phyloP scores from a whole-genome alignment of 108 stramenopile genomes.

The Skeletonema menzelii region DNA sequence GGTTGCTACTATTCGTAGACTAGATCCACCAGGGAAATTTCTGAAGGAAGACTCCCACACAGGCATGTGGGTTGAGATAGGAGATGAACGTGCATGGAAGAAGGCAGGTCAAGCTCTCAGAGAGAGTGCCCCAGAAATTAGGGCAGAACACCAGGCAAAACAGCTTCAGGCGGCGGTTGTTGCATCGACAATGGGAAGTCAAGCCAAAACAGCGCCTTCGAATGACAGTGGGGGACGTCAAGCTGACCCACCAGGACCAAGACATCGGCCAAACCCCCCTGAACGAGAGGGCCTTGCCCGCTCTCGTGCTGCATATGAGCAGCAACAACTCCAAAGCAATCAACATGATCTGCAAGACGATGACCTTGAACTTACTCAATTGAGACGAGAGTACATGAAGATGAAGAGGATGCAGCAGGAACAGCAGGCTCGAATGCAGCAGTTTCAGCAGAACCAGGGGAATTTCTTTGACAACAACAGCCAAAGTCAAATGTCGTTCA shows the following conservation, averaged over 20 bases:
- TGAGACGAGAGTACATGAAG: slow-evolving; percentile 19
- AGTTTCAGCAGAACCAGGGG: slow-evolving; percentile 8
- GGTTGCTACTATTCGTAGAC: slow-evolving; percentile 62
- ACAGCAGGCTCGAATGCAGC: slow-evolving; percentile 9
- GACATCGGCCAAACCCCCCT: slow-evolving; percentile 21
- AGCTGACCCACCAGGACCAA: slow-evolving; percentile 23
- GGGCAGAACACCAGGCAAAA: slow-evolving; percentile 49
- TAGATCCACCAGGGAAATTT: slow-evolving; percentile 80
- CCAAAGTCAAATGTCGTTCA: not conserved
- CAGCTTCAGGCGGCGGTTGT: slow-evolving; percentile 33
- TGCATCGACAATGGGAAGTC: slow-evolving; percentile 11
- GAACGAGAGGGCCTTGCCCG: slow-evolving; percentile 19
- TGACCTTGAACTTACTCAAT: slow-evolving; percentile 13
- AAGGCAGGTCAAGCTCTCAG: slow-evolving; percentile 86
- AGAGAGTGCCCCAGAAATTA: slow-evolving; percentile 80
- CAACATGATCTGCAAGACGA: not conserved
- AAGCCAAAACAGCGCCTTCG: not conserved
- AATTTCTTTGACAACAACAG: not conserved
- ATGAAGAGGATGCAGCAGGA: slow-evolving; percentile 22
- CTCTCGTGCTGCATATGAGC: not conserved
- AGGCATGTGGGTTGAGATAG: slow-evolving; percentile 84
- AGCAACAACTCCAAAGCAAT: not conserved
- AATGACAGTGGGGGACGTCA: slow-evolving; percentile 10
- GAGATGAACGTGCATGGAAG: slow-evolving; percentile 84
- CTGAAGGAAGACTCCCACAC: slow-evolving; percentile 74